Evolutionary conservation across 2,329 filamentous ascomycete genomes (phyloP).

Genomic region (Monascus ruber): DNA sequence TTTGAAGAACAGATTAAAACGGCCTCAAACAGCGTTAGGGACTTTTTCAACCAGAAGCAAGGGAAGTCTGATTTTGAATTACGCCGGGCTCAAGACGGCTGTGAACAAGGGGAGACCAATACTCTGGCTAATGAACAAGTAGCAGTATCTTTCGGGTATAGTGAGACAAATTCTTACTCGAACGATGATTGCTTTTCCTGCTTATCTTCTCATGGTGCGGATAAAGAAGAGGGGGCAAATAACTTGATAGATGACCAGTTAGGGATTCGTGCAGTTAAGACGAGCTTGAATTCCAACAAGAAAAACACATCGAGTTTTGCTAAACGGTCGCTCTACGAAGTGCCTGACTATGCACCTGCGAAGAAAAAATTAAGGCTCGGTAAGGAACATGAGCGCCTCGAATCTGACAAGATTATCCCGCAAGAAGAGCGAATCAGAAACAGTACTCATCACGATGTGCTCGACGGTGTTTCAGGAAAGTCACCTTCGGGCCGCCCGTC

Average conservation of each 20-base stretch:
- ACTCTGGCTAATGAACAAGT: too few relatives aligned
- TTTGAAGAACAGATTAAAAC: slow-evolving; percentile 58
- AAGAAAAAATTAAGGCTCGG: slow-evolving; percentile 4
- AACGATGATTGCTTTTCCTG: too few relatives aligned
- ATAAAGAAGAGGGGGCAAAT: too few relatives aligned
- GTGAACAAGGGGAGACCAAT: slow-evolving; percentile 2
- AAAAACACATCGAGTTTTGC: not conserved
- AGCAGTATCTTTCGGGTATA: too few relatives aligned
- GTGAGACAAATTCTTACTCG: too few relatives aligned
- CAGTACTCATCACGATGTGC: not conserved
- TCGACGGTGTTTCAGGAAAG: too few relatives aligned
- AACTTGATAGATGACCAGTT: too few relatives aligned
- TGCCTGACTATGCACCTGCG: not conserved
- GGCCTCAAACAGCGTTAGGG: slow-evolving; percentile 70
- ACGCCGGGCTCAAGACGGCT: slow-evolving; percentile 3
- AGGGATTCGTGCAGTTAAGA: too few relatives aligned
- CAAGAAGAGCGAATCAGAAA: not conserved
- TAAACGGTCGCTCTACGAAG: slow-evolving; percentile 1
- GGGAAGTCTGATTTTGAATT: slow-evolving; percentile 13
- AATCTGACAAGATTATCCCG: not conserved
- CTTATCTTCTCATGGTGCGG: too few relatives aligned
- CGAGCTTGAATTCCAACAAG: not conserved
- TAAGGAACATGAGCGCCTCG: not conserved
- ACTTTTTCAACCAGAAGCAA: slow-evolving; percentile 65
- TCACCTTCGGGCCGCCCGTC: not conserved